Evolutionary conservation across 768 basidiomycete species (phyloP), one percentile per base, ranked within the genome.

Genomic region (Suillus placidus): DNA sequence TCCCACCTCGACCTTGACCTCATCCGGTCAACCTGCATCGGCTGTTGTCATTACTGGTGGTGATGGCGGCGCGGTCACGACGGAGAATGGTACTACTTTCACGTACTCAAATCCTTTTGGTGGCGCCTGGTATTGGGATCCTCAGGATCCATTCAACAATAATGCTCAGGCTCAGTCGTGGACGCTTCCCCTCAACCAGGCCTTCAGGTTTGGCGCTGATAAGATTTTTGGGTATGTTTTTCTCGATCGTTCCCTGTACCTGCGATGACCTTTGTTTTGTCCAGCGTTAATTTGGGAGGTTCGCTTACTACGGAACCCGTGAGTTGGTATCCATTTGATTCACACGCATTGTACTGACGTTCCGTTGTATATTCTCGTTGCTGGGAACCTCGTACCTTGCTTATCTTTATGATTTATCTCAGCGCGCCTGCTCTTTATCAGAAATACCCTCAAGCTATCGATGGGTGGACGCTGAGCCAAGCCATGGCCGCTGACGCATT

Each of bases 291-390:
- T 74, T 75, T 98, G 35, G 95, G 94, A 68, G 97, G 97, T 57
- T 99, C 97, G 97, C 83, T 98, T 62, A 85, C 84, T 13, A 87
- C 90, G 2, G 97, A 99, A 82, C 95, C 94, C 40, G 93, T 95
- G 73, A 79, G 90, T 83, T 14, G 49, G n/a, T 40, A 40, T 16
- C n/a, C 40, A 9, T n/a, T 23, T 42, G 40, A 52, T 69, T 77
- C 45, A 76, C 70, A n/a, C n/a, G 23, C 23, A 35, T 43, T 58
- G 26, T 70, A 54, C 66, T 60, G 26, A 68, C 63, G 64, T 60
- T 61, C 42, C 40, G 49, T 63, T 61, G 37, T 68, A 90, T 23
- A 40, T 45, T 14, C 14, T 32, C 20, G 30, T n/a, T 38, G 54
- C 20, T 2, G 49, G 42, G 26, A n/a, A 52, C 10, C 10, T 63